Evolutionary conservation across 306 rosid genomes (phyloP).

Genomic region (Geum urbanum): DNA sequence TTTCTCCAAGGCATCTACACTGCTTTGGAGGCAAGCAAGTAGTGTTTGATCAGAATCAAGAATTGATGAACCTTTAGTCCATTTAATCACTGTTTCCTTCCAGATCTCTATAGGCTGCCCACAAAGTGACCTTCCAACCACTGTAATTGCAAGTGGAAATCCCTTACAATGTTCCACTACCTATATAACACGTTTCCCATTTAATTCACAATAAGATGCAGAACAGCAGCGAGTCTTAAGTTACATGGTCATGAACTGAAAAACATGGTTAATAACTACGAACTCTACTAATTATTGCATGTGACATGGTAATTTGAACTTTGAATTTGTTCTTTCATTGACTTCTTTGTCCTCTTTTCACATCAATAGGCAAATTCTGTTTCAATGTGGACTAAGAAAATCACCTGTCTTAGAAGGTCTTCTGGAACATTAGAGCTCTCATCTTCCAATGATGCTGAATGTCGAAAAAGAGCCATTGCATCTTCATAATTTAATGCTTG

Average conservation of each 20-base stretch:
- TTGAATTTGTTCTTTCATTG: not conserved
- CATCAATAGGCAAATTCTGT: not conserved
- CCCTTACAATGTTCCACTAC: conserved; percentile 43
- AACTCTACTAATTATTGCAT: not conserved
- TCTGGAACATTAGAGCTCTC: conserved; percentile 25
- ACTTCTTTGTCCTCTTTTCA: not conserved
- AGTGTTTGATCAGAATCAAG: conserved; percentile 23
- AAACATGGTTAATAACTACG: not conserved
- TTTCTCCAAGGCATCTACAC: conserved; percentile 35
- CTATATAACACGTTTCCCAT: not conserved
- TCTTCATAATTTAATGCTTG: conserved; percentile 32
- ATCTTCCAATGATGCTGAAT: conserved; percentile 33
- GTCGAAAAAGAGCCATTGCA: conserved; percentile 39
- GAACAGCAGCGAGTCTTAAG: not conserved
- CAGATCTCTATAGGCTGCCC: conserved; percentile 29
- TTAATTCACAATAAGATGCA: not conserved
- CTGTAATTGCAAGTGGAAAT: conserved; percentile 52
- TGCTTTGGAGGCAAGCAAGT: conserved; percentile 40
- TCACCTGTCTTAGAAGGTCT: conserved; percentile 41
- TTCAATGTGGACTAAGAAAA: conserved; percentile 13
- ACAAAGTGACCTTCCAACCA: conserved; percentile 40
- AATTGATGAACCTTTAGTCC: conserved; percentile 31
- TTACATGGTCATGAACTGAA: not conserved
- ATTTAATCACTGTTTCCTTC: conserved; percentile 23
- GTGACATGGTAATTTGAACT: not conserved